phyloP scores from a whole-genome alignment of 768 basidiomycete genomes.

The Porpolomopsis calyptriformis region DNA sequence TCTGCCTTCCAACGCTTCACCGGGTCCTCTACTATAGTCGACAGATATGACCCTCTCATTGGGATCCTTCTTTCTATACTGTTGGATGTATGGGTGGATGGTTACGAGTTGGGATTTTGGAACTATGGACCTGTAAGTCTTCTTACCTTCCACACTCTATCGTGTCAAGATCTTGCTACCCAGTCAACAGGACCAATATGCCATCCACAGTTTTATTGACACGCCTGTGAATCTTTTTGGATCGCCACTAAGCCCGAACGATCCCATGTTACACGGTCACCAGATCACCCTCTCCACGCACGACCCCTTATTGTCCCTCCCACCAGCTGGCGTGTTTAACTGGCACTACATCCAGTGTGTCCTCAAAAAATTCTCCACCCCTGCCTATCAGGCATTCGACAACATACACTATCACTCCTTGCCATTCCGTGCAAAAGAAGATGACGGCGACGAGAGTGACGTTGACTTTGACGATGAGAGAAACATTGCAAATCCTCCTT shows the following conservation, averaged over 20 bases:
- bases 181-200: background rate
- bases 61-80: constrained; percentile 10
- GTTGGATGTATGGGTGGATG: constrained; percentile 8
- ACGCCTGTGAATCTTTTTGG: constrained; percentile 5
- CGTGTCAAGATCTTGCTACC: constrained; percentile 7
- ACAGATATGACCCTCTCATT: constrained; percentile 12
- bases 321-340: constrained; percentile 9
- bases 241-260: background rate
- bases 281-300: constrained; percentile 10
- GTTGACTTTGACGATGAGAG: constrained; percentile 12
- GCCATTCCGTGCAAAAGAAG: constrained; percentile 11
- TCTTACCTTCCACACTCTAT: constrained; percentile 7
- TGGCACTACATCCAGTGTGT: constrained; percentile 16
- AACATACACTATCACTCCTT: constrained; percentile 9
- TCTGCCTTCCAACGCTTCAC: constrained; percentile 12
- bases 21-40: constrained; percentile 10
- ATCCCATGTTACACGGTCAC: constrained; percentile 10
- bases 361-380: constrained; percentile 13
- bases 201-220: background rate
- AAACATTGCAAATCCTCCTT: constrained; percentile 15
- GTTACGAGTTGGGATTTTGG: constrained; percentile 13
- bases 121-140: constrained; percentile 13
- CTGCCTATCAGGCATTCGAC: constrained; percentile 8
- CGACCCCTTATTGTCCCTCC: constrained; percentile 9
- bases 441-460: constrained; percentile 12